Evolutionary conservation across 1,284 basidiomycete species (phyloP).

Genomic region (Cryptococcus sp.): DNA sequence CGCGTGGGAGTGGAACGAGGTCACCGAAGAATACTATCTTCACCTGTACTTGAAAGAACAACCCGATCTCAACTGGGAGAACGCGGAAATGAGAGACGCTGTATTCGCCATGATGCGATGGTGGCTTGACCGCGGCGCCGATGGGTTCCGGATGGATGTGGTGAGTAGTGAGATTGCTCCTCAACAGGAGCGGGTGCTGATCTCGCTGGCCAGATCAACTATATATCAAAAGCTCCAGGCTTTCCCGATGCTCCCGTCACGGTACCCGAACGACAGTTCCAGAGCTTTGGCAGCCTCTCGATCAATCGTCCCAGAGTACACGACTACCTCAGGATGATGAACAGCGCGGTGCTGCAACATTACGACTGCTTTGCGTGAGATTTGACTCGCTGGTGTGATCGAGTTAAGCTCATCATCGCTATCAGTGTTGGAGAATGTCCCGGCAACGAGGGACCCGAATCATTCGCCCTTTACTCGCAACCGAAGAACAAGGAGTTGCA

Average conservation of each 20-base stretch:
- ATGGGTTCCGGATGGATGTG: conserved; percentile 46
- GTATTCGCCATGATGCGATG: conserved; percentile 47
- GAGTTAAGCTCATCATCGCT: background rate
- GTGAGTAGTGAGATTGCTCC: background rate
- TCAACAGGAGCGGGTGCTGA: background rate
- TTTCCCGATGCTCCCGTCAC: conserved; percentile 64
- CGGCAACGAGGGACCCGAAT: conserved; percentile 9
- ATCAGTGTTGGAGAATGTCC: conserved; percentile 14
- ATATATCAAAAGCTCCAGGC: conserved; percentile 63
- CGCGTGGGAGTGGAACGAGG: conserved; percentile 54
- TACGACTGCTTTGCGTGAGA: conserved; percentile 1
- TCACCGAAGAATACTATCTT: conserved; percentile 53
- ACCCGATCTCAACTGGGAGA: conserved; percentile 51
- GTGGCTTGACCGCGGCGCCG: conserved; percentile 54
- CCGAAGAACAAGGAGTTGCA: conserved; percentile 52
- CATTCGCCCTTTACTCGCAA: conserved; percentile 3
- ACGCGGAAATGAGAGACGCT: conserved; percentile 31
- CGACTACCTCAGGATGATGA: conserved; percentile 67
- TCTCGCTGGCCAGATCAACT: conserved; percentile 54
- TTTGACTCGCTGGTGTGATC: background rate
- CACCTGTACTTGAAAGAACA: conserved; percentile 50
- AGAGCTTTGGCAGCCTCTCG: conserved; percentile 61
- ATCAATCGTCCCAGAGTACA: conserved; percentile 65
- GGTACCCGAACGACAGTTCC: conserved; percentile 59
- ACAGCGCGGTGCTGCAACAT: conserved; percentile 54